Evolutionary conservation across 1,284 basidiomycete genomes (phyloP).

Genomic region (Tetrapyrgos nigripes): DNA sequence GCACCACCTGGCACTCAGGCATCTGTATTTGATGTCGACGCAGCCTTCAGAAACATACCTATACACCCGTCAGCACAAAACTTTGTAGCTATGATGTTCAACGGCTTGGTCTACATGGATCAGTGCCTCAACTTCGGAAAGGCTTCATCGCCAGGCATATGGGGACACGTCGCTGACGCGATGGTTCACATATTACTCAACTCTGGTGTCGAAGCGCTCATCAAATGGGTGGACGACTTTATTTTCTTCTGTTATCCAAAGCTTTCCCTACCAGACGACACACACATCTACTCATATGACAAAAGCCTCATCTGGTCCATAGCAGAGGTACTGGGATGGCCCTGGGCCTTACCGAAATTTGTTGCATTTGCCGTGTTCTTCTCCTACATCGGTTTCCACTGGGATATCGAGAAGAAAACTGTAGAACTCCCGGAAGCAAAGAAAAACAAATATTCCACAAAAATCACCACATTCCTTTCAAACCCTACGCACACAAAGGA

Average conservation of each 20-base stretch:
- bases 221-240: slow-evolving; percentile 48
- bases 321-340: slow-evolving; percentile 30
- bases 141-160: slow-evolving; percentile 34
- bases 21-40: slow-evolving; percentile 27
- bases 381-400: no score
- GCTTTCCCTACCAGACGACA: background rate
- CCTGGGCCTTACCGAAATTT: slow-evolving; percentile 36
- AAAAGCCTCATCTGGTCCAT: slow-evolving; percentile 23
- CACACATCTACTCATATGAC: slow-evolving; percentile 15
- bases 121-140: slow-evolving; percentile 37
- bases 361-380: no score
- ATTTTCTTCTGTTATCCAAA: slow-evolving; percentile 28
- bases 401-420: no score
- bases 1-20: slow-evolving; percentile 26
- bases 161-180: slow-evolving; percentile 38
- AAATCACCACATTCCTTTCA: background rate
- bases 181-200: slow-evolving; percentile 19
- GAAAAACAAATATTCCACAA: slow-evolving; percentile 16
- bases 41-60: slow-evolving; percentile 28
- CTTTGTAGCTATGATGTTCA: slow-evolving; percentile 17
- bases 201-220: slow-evolving; percentile 24
- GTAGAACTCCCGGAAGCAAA: slow-evolving; percentile 35
- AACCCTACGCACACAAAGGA: background rate
- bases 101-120: slow-evolving; percentile 25
- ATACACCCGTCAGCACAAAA: slow-evolving; percentile 22